A percentile compares a stretch with the other conserved stretches of the same genome.
Conservation (phyloP, 2,329 filamentous ascomycete genomes). For the Paramyrothecium roridum region DNA sequence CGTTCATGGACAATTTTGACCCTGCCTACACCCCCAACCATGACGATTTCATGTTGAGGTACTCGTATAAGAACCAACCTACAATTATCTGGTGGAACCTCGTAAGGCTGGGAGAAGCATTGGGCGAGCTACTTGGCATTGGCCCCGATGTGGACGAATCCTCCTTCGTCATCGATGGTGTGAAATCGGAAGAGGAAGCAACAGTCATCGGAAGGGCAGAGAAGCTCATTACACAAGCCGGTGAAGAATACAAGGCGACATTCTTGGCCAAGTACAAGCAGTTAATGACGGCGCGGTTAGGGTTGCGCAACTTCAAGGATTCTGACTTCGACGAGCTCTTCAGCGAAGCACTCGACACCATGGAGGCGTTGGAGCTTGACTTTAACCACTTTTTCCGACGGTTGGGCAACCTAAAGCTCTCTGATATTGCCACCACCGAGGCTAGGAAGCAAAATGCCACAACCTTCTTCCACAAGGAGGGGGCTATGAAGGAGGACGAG, state of each 20-base stretch:
- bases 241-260: slow-evolving; percentile 83
- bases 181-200: slow-evolving; percentile 59
- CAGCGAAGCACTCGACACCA: slow-evolving; percentile 74
- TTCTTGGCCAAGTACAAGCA: slow-evolving; percentile 89
- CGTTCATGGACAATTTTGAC: slow-evolving; percentile 97
- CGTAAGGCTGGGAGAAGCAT: slow-evolving; percentile 80
- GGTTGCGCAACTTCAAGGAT: slow-evolving; percentile 66
- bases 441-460: slow-evolving; percentile 60
- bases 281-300: slow-evolving; percentile 77
- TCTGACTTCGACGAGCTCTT: slow-evolving; percentile 79
- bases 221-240: slow-evolving; percentile 72
- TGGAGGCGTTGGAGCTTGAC: slow-evolving; percentile 81
- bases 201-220: slow-evolving; percentile 78
- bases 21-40: slow-evolving; percentile 95
- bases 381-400: slow-evolving; percentile 93
- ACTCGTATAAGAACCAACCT: slow-evolving; percentile 91
- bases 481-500: slow-evolving; percentile 56
- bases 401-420: slow-evolving; percentile 61
- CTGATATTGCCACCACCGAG: slow-evolving; percentile 62
- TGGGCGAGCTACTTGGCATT: slow-evolving; percentile 84
- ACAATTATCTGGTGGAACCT: slow-evolving; percentile 99
- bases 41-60: slow-evolving; percentile 83
- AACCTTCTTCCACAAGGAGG: slow-evolving; percentile 78
- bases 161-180: slow-evolving; percentile 69
- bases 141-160: slow-evolving; percentile 69